A percentile compares a stretch with the other conserved stretches of the same genome.
Conservation (phyloP, 2,329 filamentous ascomycete species). For the Aspergillus hortae region DNA sequence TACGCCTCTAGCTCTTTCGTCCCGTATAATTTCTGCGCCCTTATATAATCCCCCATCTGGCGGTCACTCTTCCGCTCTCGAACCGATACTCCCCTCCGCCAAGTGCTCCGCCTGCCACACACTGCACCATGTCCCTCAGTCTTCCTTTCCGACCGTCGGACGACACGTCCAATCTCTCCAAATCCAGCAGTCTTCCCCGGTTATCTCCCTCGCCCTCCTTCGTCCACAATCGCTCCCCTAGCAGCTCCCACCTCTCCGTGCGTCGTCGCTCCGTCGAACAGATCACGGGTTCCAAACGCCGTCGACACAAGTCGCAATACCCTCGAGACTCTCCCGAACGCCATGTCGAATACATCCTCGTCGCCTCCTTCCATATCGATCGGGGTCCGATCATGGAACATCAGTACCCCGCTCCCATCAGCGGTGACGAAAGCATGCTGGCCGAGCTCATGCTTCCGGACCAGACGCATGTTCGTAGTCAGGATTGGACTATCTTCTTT, state of each 20-base stretch:
- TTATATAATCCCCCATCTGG: too few species aligned
- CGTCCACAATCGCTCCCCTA: constrained; percentile 50
- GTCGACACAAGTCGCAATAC: constrained; percentile 69
- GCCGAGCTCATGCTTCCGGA: constrained; percentile 98
- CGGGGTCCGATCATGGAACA: constrained; percentile 97
- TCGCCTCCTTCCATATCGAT: constrained; percentile 96
- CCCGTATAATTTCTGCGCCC: too few species aligned
- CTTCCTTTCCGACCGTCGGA: constrained; percentile 40
- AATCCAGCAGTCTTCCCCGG: constrained; percentile 51
- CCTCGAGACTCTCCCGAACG: constrained; percentile 73
- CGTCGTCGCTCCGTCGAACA: constrained; percentile 34
- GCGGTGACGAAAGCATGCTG: constrained; percentile 95
- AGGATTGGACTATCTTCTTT: constrained; percentile 99
- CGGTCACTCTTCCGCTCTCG: constrained; percentile 2
- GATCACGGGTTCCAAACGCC: constrained; percentile 41
- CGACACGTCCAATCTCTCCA: constrained; percentile 29
- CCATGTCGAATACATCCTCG: constrained; percentile 98
- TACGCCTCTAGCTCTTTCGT: too few species aligned
- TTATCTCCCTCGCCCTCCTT: constrained; percentile 60
- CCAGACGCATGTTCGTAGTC: constrained; percentile 87
- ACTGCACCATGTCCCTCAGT: constrained; percentile 29
- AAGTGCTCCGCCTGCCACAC: background rate
- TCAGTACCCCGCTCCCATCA: constrained; percentile 91
- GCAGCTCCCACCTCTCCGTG: constrained; percentile 39
- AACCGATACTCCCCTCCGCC: background rate